These are phyloP conservation scores for Mallotus repandus DNA, from an alignment of 441 rosid genomes.

Conservation along the genomic window DNA sequence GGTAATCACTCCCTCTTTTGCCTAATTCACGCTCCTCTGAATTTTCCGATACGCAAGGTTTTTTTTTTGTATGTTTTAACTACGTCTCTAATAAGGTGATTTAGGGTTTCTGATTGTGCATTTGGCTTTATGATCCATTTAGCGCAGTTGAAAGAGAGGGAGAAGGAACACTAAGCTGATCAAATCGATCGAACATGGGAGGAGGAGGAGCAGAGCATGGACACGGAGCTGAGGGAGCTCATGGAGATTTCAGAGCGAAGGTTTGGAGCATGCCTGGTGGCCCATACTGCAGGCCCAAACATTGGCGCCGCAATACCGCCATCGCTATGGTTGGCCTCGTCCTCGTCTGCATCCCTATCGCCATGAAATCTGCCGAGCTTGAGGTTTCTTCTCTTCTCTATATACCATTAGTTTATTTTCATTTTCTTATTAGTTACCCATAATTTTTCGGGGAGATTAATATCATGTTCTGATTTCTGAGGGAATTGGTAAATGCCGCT, in stretches of 20 bases:
- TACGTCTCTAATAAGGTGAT: not conserved
- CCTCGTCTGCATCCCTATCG: constrained; percentile 88
- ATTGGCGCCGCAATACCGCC: constrained; percentile 98
- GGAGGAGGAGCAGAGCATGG: constrained; percentile 90
- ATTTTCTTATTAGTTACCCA: too few species aligned
- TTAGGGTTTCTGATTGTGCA: constrained; percentile 22
- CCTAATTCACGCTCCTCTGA: too few species aligned
- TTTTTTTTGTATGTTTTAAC: not conserved
- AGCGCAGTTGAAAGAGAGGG: constrained; percentile 13
- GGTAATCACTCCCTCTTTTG: not conserved
- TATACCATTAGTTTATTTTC: not conserved
- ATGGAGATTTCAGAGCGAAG: constrained; percentile 81
- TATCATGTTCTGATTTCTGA: too few species aligned
- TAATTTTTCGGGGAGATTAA: too few species aligned
- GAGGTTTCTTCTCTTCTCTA: constrained; percentile 47
- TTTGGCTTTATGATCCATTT: constrained; percentile 12
- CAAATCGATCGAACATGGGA: constrained; percentile 36
- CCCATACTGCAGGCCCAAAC: constrained; percentile 91
- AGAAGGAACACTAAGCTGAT: not conserved
- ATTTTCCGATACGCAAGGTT: too few species aligned
- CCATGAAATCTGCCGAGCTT: constrained; percentile 91
- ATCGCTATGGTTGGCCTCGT: constrained; percentile 79
- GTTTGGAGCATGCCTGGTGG: constrained; percentile 98
- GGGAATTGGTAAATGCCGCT: too few species aligned
- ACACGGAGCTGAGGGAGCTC: constrained; percentile 63